Evolutionary conservation across 768 basidiomycete genomes (phyloP).

Genomic region (Cystobasidium tubakii): DNA sequence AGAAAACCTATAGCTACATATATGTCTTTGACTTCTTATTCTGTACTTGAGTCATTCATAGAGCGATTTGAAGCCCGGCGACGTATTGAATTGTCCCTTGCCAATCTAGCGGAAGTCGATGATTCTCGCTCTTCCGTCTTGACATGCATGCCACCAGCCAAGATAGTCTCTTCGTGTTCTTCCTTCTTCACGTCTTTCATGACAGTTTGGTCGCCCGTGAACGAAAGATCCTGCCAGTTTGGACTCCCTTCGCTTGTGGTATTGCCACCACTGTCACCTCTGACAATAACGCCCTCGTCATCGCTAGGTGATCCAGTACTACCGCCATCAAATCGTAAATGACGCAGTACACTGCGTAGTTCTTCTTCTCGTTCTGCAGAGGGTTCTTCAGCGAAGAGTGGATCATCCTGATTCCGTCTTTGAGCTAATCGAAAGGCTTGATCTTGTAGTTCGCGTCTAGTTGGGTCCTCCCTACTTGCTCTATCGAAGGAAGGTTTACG

Average conservation of each 20-base stretch:
- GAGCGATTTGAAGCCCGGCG: neutral
- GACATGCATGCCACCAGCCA: neutral
- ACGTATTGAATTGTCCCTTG: neutral
- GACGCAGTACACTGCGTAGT: neutral
- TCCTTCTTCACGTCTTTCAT: neutral
- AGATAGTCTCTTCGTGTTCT: neutral
- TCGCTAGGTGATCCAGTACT: neutral
- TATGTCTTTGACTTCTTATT: neutral
- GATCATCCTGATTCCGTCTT: neutral
- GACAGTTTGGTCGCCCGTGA: neutral
- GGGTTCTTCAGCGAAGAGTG: neutral
- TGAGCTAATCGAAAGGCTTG: neutral
- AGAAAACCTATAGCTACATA: neutral
- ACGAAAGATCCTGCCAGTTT: neutral
- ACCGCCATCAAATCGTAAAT: neutral
- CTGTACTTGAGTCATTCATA: neutral
- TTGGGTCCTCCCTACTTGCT: neutral
- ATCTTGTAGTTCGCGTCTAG: neutral
- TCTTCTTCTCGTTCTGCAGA: neutral
- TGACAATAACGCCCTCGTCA: neutral
- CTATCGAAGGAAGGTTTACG: neutral
- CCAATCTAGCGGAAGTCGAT: neutral
- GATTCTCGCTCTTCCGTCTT: neutral
- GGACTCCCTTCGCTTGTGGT: neutral
- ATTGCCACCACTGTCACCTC: neutral